phyloP scores from a whole-genome alignment of 2,329 filamentous ascomycete species.

The Aschersonia sp. region DNA sequence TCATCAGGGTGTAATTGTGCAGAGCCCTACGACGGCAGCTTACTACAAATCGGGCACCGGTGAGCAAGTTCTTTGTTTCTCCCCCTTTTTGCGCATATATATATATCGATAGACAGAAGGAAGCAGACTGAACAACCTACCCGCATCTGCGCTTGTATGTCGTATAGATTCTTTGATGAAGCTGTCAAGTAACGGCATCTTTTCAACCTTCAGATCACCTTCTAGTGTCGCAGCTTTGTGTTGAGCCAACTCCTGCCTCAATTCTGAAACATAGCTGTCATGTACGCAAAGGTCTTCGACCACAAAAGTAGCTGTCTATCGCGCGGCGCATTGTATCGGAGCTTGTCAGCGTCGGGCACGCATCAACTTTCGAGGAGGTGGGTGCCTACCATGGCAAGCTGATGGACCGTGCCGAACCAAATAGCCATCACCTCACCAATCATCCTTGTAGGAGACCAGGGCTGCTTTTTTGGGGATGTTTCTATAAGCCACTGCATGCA shows the following conservation, averaged over 20 bases:
- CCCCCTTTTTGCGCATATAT: too few relatives aligned
- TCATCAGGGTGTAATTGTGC: background rate
- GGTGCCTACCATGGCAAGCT: constrained; percentile 3
- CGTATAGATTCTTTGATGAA: constrained; percentile 5
- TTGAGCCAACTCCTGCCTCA: background rate
- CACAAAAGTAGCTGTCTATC: background rate
- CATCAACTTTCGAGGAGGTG: background rate
- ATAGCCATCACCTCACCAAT: constrained; percentile 5
- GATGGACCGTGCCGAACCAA: constrained; percentile 5
- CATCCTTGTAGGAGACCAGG: constrained; percentile 3
- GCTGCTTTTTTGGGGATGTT: constrained; percentile 2
- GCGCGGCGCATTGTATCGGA: too few relatives aligned
- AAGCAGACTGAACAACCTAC: background rate
- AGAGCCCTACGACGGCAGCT: background rate
- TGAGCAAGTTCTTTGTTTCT: background rate
- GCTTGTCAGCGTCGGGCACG: too few relatives aligned
- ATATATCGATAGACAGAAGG: too few relatives aligned
- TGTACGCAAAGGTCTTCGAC: background rate
- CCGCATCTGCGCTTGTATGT: constrained; percentile 1
- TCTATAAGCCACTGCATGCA: constrained; percentile 6
- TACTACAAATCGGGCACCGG: background rate
- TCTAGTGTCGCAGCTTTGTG: background rate
- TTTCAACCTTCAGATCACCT: background rate
- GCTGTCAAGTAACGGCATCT: constrained; percentile 5
- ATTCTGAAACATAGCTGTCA: background rate